Evolutionary conservation across 352 stramenopile genomes (phyloP).

Genomic region (Globisporangium okanoganense): DNA sequence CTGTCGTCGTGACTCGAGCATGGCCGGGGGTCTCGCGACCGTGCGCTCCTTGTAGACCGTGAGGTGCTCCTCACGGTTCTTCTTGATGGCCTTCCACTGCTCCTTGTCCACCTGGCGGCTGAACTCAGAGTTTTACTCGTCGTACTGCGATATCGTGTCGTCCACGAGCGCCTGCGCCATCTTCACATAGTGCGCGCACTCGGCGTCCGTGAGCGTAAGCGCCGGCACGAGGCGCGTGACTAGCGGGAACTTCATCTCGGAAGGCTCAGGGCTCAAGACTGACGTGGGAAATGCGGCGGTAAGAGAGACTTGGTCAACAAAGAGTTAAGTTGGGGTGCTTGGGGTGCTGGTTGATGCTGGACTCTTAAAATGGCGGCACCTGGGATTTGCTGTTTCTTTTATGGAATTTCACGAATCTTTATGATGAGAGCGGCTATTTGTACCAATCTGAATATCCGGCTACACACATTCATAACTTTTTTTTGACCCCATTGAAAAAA

Average conservation of each 20-base stretch:
- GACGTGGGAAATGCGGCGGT: neutral
- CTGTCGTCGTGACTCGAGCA: neutral
- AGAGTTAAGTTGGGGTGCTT: no score
- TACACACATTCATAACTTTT: no score
- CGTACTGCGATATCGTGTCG: slow-evolving; percentile 19
- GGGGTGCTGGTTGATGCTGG: no score
- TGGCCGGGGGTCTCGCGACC: slow-evolving; percentile 7
- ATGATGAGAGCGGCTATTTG: no score
- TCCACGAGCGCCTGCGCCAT: slow-evolving; percentile 28
- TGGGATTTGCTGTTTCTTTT: no score
- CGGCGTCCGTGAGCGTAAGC: slow-evolving; percentile 22
- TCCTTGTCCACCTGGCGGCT: slow-evolving; percentile 9
- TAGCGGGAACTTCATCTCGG: slow-evolving; percentile 27
- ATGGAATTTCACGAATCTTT: no score
- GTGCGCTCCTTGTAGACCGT: slow-evolving; percentile 19
- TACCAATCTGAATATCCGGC: no score
- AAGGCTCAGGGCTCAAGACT: neutral
- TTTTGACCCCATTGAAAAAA: no score
- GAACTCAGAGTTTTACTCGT: slow-evolving; percentile 14
- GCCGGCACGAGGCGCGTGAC: slow-evolving; percentile 16
- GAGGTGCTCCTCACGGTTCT: slow-evolving; percentile 11
- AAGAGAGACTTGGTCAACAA: no score
- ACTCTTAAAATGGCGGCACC: no score
- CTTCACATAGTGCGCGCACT: slow-evolving; percentile 23
- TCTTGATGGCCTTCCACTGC: slow-evolving; percentile 18